Percentiles rank a stretch among this genome's conserved stretches.
Conservation (phyloP, 2,329 filamentous ascomycete species). For the Huntiella omanensis region DNA sequence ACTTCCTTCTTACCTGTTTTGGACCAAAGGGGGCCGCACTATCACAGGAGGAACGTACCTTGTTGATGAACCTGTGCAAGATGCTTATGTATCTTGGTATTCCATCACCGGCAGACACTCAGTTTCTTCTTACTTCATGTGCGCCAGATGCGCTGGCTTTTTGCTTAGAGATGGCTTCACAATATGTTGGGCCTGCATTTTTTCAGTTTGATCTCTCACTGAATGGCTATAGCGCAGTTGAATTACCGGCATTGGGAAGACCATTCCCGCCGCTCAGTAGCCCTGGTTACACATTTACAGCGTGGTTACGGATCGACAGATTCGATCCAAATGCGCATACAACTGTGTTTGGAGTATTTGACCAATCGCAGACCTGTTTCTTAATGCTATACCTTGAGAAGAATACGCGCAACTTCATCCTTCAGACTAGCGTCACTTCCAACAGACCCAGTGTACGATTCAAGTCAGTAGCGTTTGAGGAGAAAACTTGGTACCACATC, state of each 20-base stretch:
- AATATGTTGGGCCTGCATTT: constrained; percentile 60
- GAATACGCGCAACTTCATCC: constrained; percentile 81
- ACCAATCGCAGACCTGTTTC: constrained; percentile 82
- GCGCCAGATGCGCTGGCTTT: constrained; percentile 45
- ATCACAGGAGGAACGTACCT: constrained; percentile 34
- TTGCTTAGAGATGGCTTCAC: constrained; percentile 50
- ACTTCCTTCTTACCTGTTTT: constrained; percentile 45
- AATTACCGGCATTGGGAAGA: constrained; percentile 69
- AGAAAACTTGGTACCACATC: constrained; percentile 81
- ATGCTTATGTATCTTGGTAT: constrained; percentile 58
- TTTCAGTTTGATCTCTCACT: constrained; percentile 88
- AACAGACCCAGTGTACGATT: constrained; percentile 80
- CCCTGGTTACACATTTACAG: constrained; percentile 73
- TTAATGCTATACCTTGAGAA: constrained; percentile 84
- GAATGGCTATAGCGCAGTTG: constrained; percentile 75
- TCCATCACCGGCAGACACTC: constrained; percentile 63
- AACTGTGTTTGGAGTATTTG: constrained; percentile 89
- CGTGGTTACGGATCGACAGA: constrained; percentile 75
- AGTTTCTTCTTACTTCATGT: constrained; percentile 43
- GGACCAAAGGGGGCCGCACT: constrained; percentile 14
- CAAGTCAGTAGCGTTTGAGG: constrained; percentile 60
- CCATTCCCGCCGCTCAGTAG: constrained; percentile 65
- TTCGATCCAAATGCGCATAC: constrained; percentile 79
- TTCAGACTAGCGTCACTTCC: constrained; percentile 85
- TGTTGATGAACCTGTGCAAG: constrained; percentile 48